These are phyloP conservation scores for Mesembryanthemum crystallinum DNA, from an alignment of 148 eudicot genomes.

Conservation along the genomic window DNA sequence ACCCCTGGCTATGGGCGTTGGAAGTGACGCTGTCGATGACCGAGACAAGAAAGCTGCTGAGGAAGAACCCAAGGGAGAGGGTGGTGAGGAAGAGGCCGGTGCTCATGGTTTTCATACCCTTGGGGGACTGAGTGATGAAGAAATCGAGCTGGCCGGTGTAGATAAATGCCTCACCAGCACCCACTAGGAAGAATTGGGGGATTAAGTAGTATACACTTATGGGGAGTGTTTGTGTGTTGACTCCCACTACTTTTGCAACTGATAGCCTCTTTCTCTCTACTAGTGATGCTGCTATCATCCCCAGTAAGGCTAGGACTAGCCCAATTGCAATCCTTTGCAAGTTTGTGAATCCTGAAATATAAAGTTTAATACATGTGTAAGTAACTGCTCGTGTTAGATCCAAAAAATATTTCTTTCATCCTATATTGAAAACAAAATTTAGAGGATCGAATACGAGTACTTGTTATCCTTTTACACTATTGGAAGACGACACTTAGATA, in stretches of 20 bases:
- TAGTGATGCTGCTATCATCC: conserved; percentile 69
- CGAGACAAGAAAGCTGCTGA: conserved; percentile 66
- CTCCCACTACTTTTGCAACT: conserved; percentile 38
- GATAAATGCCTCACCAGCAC: conserved; percentile 73
- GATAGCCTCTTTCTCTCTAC: conserved; percentile 52
- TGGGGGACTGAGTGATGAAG: conserved; percentile 77
- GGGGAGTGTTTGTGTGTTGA: conserved; percentile 40
- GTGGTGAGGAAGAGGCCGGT: conserved; percentile 75
- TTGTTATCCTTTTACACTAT: too few relatives aligned
- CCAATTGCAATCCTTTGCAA: conserved; percentile 66
- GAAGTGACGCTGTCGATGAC: conserved; percentile 51
- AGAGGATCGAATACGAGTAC: too few relatives aligned
- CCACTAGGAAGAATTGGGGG: conserved; percentile 78
- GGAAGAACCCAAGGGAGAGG: conserved; percentile 63
- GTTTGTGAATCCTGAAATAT: conserved; percentile 52
- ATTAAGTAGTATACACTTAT: conserved; percentile 54
- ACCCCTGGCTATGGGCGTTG: conserved; percentile 30
- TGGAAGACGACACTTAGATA: too few relatives aligned
- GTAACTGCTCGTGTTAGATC: background rate
- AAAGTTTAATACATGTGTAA: background rate
- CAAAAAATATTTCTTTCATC: background rate
- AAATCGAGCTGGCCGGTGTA: conserved; percentile 89
- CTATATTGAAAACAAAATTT: too few relatives aligned
- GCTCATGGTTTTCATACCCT: conserved; percentile 87
- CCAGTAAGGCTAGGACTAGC: conserved; percentile 48